Evolutionary conservation across 768 basidiomycete genomes (phyloP).

Genomic region (Tricholoma sp.): DNA sequence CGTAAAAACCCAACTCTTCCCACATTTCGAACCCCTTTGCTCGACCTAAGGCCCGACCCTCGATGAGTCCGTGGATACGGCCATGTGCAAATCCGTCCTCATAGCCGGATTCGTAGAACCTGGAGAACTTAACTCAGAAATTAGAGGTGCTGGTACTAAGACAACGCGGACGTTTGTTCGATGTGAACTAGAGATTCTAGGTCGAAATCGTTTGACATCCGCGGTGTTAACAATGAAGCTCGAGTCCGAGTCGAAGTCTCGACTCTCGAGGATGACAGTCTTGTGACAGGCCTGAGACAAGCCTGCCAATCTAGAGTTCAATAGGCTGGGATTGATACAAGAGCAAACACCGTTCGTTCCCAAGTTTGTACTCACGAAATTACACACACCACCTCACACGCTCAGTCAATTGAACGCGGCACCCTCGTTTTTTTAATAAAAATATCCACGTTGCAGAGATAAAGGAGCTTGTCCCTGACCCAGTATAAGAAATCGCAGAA

Average conservation of each 20-base stretch:
- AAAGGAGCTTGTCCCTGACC: neutral
- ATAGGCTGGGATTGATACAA: neutral
- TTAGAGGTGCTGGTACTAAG: slow-evolving; percentile 5
- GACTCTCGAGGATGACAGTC: no score
- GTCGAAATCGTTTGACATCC: slow-evolving; percentile 41
- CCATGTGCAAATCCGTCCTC: slow-evolving; percentile 80
- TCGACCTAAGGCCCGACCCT: slow-evolving; percentile 83
- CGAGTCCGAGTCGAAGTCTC: no score
- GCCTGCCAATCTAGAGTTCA: neutral
- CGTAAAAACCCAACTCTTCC: slow-evolving; percentile 95
- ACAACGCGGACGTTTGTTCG: slow-evolving; percentile 51
- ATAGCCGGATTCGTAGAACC: slow-evolving; percentile 81
- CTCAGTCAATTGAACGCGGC: no score
- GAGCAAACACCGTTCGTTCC: neutral
- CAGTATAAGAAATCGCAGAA: neutral
- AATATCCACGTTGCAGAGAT: neutral
- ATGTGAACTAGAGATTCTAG: slow-evolving; percentile 56
- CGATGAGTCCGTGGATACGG: slow-evolving; percentile 82
- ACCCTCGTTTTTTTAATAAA: no score
- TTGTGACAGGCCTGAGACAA: no score
- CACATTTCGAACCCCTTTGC: slow-evolving; percentile 94
- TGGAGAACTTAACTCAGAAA: slow-evolving; percentile 24
- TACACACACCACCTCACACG: no score
- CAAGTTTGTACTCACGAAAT: neutral
- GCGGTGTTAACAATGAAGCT: no score